These are phyloP conservation scores for Solanum sitiens DNA, from an alignment of 257 asterid genomes.

Conservation along the genomic window DNA sequence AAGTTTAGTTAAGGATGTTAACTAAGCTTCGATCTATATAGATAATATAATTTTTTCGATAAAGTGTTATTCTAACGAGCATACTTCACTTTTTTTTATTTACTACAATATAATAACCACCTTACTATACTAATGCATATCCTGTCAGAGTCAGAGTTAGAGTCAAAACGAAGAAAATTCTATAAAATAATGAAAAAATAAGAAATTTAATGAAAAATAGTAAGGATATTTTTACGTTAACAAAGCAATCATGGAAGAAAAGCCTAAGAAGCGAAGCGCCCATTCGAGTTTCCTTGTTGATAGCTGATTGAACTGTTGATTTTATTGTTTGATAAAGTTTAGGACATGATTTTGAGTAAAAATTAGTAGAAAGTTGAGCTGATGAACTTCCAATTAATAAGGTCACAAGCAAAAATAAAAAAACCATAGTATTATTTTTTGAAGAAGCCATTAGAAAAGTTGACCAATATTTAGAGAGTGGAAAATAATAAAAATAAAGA, in stretches of 20 bases:
- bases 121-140: not conserved
- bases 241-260: conserved; percentile 91
- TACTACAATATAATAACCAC: not conserved
- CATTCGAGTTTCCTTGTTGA: conserved; percentile 62
- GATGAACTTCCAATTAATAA: conserved; percentile 34
- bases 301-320: conserved; percentile 44
- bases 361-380: conserved; percentile 63
- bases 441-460: not conserved
- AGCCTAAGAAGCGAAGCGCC: conserved; percentile 93
- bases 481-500: not conserved
- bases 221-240: conserved; percentile 34
- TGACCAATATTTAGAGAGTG: conserved; percentile 23
- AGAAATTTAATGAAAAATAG: not conserved
- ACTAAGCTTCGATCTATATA: not conserved
- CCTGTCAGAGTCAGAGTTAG: no score
- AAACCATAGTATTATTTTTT: conserved; percentile 8
- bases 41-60: not conserved
- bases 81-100: not conserved
- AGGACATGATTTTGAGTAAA: conserved; percentile 59
- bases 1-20: not conserved
- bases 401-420: conserved; percentile 23
- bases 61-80: not conserved
- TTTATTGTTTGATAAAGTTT: conserved; percentile 29
- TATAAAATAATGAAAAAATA: not conserved
- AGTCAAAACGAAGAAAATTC: no score